These are phyloP conservation scores for Annulohypoxylon stygium DNA, from an alignment of 495 filamentous ascomycete species.

Conservation along the genomic window DNA sequence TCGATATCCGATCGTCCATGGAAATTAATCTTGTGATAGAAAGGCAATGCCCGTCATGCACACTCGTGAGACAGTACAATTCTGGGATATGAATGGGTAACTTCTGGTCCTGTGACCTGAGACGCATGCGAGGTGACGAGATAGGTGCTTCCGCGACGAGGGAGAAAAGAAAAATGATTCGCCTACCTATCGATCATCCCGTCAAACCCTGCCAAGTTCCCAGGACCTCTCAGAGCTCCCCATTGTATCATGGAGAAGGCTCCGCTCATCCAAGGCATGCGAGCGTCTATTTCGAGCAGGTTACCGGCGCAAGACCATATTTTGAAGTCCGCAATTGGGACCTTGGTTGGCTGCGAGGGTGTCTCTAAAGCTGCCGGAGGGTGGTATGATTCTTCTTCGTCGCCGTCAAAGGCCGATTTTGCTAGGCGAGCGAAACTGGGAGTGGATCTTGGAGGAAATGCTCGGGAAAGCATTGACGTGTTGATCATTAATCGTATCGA, in stretches of 20 bases:
- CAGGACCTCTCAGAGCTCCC: constrained; percentile 76
- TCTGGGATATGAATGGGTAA: constrained; percentile 51
- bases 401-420: constrained; percentile 27
- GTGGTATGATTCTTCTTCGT: constrained; percentile 29
- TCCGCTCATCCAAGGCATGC: constrained; percentile 90
- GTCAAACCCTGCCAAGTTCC: constrained; percentile 77
- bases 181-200: constrained; percentile 91
- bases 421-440: constrained; percentile 23
- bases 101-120: constrained; percentile 57
- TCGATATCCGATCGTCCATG: constrained; percentile 37
- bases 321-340: constrained; percentile 80
- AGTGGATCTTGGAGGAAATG: constrained; percentile 58
- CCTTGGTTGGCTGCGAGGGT: constrained; percentile 59
- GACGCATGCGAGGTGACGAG: constrained; percentile 57
- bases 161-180: constrained; percentile 48
- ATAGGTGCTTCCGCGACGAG: constrained; percentile 31
- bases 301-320: constrained; percentile 76
- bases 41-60: constrained; percentile 46
- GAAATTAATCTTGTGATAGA: constrained; percentile 38
- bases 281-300: constrained; percentile 75
- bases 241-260: constrained; percentile 78
- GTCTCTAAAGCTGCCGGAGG: constrained; percentile 16
- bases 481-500: constrained; percentile 72
- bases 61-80: constrained; percentile 54
- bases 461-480: constrained; percentile 63